Conservation (phyloP, 495 filamentous ascomycete genomes). For the Halenospora varia region DNA sequence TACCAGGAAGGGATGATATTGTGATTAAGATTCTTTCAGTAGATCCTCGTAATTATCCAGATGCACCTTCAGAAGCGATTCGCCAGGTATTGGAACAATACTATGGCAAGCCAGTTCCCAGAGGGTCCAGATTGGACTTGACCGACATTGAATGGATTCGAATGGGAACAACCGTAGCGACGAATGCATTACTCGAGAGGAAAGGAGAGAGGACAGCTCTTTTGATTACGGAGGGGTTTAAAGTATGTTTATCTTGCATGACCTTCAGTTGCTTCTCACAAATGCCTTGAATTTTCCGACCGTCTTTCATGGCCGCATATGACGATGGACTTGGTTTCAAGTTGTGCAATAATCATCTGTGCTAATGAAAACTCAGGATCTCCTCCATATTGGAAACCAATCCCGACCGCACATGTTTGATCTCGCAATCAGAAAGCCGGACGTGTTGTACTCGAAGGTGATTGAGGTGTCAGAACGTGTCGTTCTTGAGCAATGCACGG, state of each 20-base stretch:
- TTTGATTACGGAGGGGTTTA: constrained; percentile 89
- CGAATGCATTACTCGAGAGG: constrained; percentile 83
- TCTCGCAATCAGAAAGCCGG: constrained; percentile 72
- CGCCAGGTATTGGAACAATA: constrained; percentile 83
- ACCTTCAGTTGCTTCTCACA: too few relatives aligned
- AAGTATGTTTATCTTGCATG: too few relatives aligned
- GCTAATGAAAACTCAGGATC: too few relatives aligned
- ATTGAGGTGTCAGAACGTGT: constrained; percentile 80
- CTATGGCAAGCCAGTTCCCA: constrained; percentile 66
- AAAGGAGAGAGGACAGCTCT: constrained; percentile 92
- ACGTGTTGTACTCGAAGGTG: constrained; percentile 71
- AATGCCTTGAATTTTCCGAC: too few relatives aligned
- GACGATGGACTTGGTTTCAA: too few relatives aligned
- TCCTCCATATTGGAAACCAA: constrained; percentile 86
- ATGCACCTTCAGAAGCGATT: constrained; percentile 89
- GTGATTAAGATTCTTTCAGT: constrained; percentile 86
- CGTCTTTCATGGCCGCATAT: too few relatives aligned
- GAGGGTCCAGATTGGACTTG: constrained; percentile 85
- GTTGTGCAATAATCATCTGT: too few relatives aligned
- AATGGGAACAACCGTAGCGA: constrained; percentile 89
- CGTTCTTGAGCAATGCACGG: constrained; percentile 83
- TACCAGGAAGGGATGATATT: constrained; percentile 60
- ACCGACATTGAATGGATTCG: constrained; percentile 77
- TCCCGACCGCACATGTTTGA: constrained; percentile 85
- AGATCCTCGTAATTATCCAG: constrained; percentile 81